phyloP scores from a whole-genome alignment of 2,329 filamentous ascomycete species.

The Calonectria hawksworthii region DNA sequence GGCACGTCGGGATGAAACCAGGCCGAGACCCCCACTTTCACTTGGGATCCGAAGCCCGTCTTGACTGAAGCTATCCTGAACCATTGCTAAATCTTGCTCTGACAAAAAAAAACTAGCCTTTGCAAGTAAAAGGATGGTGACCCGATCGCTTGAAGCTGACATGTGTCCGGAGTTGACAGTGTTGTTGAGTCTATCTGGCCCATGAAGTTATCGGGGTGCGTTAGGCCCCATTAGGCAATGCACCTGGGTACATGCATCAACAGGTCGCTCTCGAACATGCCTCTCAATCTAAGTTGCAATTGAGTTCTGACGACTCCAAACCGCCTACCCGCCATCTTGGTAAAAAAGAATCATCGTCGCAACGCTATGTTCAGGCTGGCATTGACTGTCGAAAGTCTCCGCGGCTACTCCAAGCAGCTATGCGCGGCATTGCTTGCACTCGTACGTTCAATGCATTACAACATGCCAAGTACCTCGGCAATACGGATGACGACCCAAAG shows the following conservation, averaged over 20 bases:
- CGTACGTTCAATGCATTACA: background rate
- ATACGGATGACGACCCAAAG: slow-evolving; percentile 5
- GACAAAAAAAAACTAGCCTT: background rate
- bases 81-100: slow-evolving; percentile 28
- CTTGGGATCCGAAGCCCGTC: slow-evolving; percentile 42
- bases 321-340: background rate
- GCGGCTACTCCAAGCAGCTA: background rate
- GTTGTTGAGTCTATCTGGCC: slow-evolving; percentile 16
- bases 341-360: background rate
- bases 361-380: background rate
- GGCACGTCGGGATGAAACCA: slow-evolving; percentile 33
- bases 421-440: background rate
- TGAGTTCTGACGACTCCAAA: background rate
- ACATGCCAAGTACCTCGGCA: slow-evolving; percentile 11
- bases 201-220: slow-evolving; percentile 20
- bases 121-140: background rate
- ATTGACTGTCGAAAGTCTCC: background rate
- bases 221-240: slow-evolving; percentile 1
- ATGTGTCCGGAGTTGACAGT: slow-evolving; percentile 18
- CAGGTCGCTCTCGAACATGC: background rate
- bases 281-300: background rate
- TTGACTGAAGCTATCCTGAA: slow-evolving; percentile 31
- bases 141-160: slow-evolving; percentile 16
- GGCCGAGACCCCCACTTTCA: slow-evolving; percentile 38
- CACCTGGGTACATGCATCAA: slow-evolving; percentile 21